phyloP scores from a whole-genome alignment of 2,329 filamentous ascomycete genomes.

The Aspergillus fructus region DNA sequence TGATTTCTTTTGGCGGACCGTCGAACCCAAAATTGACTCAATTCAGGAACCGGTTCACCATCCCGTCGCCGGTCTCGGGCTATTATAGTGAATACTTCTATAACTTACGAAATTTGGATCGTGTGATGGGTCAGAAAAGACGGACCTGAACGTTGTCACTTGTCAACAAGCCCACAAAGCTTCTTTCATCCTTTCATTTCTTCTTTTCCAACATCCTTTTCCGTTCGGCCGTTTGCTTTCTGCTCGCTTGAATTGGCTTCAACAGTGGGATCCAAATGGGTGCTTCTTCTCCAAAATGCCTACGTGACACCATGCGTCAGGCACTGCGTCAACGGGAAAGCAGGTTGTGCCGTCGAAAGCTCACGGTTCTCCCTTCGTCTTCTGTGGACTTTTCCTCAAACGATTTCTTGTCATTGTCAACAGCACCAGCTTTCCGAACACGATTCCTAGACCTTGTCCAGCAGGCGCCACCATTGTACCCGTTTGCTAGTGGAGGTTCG shows the following conservation, averaged over 20 bases:
- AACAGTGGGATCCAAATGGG: conserved; percentile 3
- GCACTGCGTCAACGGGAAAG: conserved; percentile 41
- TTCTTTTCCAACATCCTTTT: not conserved
- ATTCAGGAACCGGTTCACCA: not conserved
- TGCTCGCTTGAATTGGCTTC: too few relatives aligned
- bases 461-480: conserved; percentile 34
- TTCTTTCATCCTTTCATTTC: not conserved
- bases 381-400: conserved; percentile 64
- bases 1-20: not conserved
- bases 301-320: conserved; percentile 30
- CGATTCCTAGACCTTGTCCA: conserved; percentile 51
- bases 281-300: conserved; percentile 17
- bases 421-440: conserved; percentile 46
- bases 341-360: conserved; percentile 46
- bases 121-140: not conserved
- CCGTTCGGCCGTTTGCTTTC: not conserved
- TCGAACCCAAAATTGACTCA: not conserved
- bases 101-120: not conserved
- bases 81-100: not conserved
- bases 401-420: conserved; percentile 62
- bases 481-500: conserved; percentile 59
- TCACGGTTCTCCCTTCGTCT: conserved; percentile 46
- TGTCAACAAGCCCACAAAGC: not conserved
- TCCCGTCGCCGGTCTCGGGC: not conserved
- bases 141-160: not conserved